phyloP scores from a whole-genome alignment of 2,329 filamentous ascomycete species.

The Pseudocercospora fuligena region DNA sequence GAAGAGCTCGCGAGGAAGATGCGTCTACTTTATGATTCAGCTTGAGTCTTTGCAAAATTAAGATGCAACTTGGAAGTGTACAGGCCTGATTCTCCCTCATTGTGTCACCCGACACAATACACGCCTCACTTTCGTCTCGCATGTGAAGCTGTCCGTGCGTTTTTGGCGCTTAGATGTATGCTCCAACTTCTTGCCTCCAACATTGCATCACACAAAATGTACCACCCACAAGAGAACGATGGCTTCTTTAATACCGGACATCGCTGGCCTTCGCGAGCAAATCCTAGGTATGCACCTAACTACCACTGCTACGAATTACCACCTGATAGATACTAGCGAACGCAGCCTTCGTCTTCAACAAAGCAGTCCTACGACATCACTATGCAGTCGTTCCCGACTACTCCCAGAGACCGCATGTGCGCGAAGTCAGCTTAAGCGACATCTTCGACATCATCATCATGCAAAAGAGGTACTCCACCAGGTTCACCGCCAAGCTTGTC shows the following conservation, averaged over 20 bases:
- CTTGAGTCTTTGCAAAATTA: too few relatives aligned
- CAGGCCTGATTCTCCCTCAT: too few relatives aligned
- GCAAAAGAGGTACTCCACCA: too few relatives aligned
- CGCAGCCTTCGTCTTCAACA: background rate
- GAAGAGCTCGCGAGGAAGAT: background rate
- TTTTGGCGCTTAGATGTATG: background rate
- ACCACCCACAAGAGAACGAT: background rate
- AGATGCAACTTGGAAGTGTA: too few relatives aligned
- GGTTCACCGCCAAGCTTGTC: too few relatives aligned
- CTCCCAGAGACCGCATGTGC: too few relatives aligned
- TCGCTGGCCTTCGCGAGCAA: background rate
- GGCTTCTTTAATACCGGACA: background rate
- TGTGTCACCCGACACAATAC: too few relatives aligned
- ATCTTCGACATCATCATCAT: too few relatives aligned
- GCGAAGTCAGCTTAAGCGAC: too few relatives aligned
- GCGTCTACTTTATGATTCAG: background rate
- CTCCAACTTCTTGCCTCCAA: background rate
- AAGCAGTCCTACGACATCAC: background rate
- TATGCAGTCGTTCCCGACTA: too few relatives aligned
- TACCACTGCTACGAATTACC: background rate
- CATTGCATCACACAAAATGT: background rate
- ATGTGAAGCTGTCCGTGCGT: background rate
- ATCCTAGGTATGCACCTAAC: background rate
- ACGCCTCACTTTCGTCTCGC: background rate
- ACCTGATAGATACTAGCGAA: background rate